A percentile compares a stretch with the other conserved stretches of the same genome.
Conservation (phyloP, 306 rosid species). For the Arachis hypogaea region DNA sequence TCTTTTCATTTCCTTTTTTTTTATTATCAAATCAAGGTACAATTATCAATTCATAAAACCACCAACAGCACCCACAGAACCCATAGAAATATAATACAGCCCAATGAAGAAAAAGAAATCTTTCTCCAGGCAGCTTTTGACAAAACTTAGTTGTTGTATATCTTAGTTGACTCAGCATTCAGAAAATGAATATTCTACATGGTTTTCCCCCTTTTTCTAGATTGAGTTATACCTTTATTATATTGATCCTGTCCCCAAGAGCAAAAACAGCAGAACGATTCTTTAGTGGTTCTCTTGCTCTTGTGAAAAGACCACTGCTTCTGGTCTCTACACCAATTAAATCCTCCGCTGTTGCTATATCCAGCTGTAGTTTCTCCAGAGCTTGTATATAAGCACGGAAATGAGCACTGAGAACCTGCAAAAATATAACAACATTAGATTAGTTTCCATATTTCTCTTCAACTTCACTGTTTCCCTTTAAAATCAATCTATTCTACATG, state of each 20-base stretch:
- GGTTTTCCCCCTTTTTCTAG: not conserved
- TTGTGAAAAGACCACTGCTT: constrained; percentile 73
- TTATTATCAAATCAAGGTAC: constrained; percentile 24
- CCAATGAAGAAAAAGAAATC: not conserved
- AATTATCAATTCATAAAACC: constrained; percentile 18
- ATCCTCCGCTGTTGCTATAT: constrained; percentile 93
- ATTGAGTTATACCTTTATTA: constrained; percentile 65
- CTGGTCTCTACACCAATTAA: constrained; percentile 97
- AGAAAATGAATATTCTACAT: constrained; percentile 31
- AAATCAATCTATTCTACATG: constrained; percentile 1
- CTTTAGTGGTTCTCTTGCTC: constrained; percentile 92
- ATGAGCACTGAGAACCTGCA: constrained; percentile 98
- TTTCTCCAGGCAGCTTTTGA: not conserved
- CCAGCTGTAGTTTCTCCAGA: constrained; percentile 89
- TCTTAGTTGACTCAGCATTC: constrained; percentile 22
- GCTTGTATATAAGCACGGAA: constrained; percentile 97
- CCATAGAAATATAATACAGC: not conserved
- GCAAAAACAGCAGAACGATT: constrained; percentile 96
- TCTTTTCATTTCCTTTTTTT: not conserved
- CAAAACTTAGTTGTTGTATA: not conserved
- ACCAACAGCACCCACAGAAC: constrained; percentile 8
- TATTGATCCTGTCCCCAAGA: constrained; percentile 88
- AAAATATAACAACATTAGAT: constrained; percentile 35
- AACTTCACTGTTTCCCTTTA: constrained; percentile 10
- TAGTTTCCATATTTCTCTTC: constrained; percentile 33